Percentiles rank a stretch among this genome's conserved stretches.
Conservation (phyloP, 257 asterid genomes). For the Forsythia suspensa region DNA sequence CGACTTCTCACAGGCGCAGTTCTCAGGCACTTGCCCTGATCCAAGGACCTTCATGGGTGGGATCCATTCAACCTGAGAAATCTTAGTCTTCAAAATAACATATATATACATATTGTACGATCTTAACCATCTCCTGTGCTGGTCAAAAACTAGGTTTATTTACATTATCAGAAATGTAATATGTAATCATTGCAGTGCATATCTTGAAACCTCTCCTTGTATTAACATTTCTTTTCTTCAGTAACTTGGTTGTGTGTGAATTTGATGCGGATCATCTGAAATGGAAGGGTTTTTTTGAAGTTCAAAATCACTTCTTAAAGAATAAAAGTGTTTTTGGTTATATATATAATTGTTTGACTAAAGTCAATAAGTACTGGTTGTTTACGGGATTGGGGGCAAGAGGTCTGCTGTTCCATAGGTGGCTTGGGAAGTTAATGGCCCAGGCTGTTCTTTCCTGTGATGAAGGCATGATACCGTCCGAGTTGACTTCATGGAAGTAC, state of each 20-base stretch:
- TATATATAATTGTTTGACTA: too few species aligned
- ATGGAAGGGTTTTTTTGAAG: too few species aligned
- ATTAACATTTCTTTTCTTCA: not conserved
- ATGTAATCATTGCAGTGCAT: not conserved
- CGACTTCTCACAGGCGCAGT: slow-evolving; percentile 88
- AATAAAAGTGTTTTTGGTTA: too few species aligned
- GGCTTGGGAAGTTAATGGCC: slow-evolving; percentile 83
- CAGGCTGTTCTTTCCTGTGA: slow-evolving; percentile 59
- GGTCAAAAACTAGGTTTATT: not conserved
- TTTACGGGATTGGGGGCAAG: slow-evolving; percentile 94
- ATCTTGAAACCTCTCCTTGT: not conserved
- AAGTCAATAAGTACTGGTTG: slow-evolving; percentile 58
- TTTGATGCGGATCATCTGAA: not conserved
- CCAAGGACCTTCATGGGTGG: slow-evolving; percentile 89
- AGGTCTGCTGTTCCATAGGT: slow-evolving; percentile 82
- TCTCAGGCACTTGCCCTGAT: slow-evolving; percentile 79
- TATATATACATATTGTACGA: not conserved
- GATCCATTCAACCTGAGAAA: slow-evolving; percentile 44
- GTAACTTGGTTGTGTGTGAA: not conserved
- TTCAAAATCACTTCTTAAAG: too few species aligned
- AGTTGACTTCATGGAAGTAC: slow-evolving; percentile 71
- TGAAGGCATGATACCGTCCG: slow-evolving; percentile 64
- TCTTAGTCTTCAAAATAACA: not conserved
- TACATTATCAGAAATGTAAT: not conserved
- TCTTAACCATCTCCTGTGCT: not conserved